Conservation (phyloP, 75 land plant species). For the Pinus albicaulis region DNA sequence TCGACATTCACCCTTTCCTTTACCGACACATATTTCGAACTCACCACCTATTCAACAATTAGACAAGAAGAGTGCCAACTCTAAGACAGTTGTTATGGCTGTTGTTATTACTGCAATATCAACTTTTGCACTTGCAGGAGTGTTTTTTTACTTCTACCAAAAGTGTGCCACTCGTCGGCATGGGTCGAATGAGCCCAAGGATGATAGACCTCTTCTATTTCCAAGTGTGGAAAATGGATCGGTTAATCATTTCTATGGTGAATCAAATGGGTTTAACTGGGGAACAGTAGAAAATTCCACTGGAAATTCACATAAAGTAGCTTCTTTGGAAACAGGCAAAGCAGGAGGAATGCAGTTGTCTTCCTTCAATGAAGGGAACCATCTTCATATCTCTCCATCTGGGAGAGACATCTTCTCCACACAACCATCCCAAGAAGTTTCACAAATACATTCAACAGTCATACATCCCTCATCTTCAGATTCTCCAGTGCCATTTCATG, state of each 20-base stretch:
- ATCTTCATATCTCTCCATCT: not conserved
- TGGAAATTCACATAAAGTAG: conserved; percentile 1
- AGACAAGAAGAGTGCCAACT: not conserved
- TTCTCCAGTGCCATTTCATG: not conserved
- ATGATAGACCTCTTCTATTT: conserved; percentile 8
- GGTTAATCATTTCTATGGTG: conserved; percentile 1
- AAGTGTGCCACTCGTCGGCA: not conserved
- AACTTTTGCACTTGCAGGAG: not conserved
- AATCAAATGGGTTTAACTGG: not conserved
- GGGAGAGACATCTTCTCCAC: too few species aligned
- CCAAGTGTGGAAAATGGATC: not conserved
- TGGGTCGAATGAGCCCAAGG: not conserved
- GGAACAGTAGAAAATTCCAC: not conserved
- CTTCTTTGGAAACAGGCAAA: not conserved
- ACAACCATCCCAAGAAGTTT: too few species aligned
- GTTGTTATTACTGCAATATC: conserved; percentile 13
- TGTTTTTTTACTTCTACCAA: conserved; percentile 3
- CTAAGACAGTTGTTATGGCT: conserved; percentile 5
- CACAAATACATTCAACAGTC: too few species aligned
- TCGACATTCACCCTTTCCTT: not conserved
- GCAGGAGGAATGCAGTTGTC: not conserved
- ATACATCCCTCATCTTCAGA: not conserved
- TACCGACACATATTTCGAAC: not conserved
- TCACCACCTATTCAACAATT: not conserved
- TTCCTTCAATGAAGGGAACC: not conserved